Evolutionary conservation across 2,329 filamentous ascomycete species (phyloP).

Genomic region (Scedosporium apiospermum): DNA sequence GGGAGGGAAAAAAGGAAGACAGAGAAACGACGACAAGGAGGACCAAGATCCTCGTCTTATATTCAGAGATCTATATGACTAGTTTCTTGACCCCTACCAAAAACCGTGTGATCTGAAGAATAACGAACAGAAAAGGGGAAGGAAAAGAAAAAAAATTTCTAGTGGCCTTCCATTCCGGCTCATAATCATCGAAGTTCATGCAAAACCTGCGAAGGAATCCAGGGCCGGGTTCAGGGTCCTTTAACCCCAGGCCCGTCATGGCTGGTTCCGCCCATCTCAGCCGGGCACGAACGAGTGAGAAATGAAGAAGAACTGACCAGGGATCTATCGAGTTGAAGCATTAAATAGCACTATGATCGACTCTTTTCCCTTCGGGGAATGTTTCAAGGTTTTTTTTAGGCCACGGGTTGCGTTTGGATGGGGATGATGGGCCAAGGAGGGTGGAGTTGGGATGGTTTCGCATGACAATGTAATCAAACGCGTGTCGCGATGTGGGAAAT

Average conservation of each 20-base stretch:
- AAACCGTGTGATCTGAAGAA: too few species aligned
- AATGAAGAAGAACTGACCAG: background rate
- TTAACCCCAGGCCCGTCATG: background rate
- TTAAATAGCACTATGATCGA: background rate
- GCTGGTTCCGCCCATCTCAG: background rate
- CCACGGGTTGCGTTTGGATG: background rate
- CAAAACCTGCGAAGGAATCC: background rate
- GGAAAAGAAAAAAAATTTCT: background rate
- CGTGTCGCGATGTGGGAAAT: background rate
- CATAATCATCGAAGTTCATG: background rate
- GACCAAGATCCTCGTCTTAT: background rate
- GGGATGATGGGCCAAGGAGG: background rate
- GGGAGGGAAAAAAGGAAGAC: background rate
- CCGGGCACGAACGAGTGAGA: background rate
- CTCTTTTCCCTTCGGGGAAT: background rate
- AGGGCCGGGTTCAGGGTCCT: background rate
- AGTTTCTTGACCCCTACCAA: background rate
- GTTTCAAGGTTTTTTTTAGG: background rate
- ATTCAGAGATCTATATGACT: background rate
- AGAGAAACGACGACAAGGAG: background rate
- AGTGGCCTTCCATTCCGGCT: background rate
- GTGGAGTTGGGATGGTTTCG: background rate
- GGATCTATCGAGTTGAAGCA: background rate
- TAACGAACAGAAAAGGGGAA: background rate
- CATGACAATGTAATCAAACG: slow-evolving; percentile 5